These are phyloP conservation scores for Cercospora sp. DNA, from an alignment of 2,329 filamentous ascomycete genomes.

Conservation along the genomic window DNA sequence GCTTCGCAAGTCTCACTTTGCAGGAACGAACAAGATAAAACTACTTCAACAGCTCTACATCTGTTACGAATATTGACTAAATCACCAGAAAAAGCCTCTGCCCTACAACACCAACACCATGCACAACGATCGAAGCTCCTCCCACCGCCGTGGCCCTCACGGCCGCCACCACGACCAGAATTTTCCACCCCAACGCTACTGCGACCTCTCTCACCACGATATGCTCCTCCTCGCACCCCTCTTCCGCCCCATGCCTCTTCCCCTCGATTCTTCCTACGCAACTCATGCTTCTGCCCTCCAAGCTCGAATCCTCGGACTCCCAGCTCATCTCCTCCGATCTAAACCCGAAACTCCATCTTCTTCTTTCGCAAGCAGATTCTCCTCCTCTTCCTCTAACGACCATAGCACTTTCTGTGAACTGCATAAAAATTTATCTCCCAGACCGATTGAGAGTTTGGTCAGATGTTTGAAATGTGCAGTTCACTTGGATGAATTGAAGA, in stretches of 20 bases:
- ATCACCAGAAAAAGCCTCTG: not conserved
- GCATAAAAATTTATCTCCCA: constrained; percentile 28
- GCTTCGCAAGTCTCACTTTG: not conserved
- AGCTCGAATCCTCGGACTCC: constrained; percentile 25
- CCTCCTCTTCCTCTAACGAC: not conserved
- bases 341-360: not conserved
- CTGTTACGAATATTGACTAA: not conserved
- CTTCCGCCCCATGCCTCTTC: constrained; percentile 17
- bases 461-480: constrained; percentile 19
- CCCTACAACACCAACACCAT: not conserved
- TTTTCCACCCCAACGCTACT: constrained; percentile 24
- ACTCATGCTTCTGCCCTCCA: constrained; percentile 20
- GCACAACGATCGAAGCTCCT: not conserved
- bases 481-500: constrained; percentile 4
- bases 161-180: constrained; percentile 17
- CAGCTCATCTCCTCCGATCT: constrained; percentile 25
- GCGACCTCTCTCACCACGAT: constrained; percentile 28
- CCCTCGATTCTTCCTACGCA: constrained; percentile 4
- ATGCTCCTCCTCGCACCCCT: constrained; percentile 25
- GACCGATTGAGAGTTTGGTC: constrained; percentile 29
- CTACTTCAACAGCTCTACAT: not conserved
- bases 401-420: constrained; percentile 25
- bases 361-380: not conserved
- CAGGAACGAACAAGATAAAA: not conserved
- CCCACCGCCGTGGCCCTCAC: not conserved